These are phyloP conservation scores for Fraxinus nigra DNA, from an alignment of 305 asterid species.

Conservation along the genomic window DNA sequence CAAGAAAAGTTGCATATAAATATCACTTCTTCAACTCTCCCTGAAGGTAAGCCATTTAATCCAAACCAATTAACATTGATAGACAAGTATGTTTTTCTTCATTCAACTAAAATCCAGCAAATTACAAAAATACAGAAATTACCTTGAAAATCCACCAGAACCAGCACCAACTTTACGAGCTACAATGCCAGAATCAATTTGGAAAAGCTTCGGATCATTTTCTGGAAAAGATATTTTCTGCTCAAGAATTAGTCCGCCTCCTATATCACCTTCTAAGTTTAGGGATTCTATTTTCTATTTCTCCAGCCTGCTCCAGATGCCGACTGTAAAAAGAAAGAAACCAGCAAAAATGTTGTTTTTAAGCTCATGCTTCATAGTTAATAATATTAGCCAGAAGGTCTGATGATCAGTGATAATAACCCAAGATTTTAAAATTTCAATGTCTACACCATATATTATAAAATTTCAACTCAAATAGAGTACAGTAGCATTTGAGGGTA, in stretches of 20 bases:
- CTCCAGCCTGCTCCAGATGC: constrained; percentile 79
- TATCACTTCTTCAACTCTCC: no score
- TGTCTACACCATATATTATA: no score
- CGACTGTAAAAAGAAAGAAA: constrained; percentile 36
- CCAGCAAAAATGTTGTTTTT: neutral
- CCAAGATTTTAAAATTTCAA: no score
- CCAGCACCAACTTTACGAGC: constrained; percentile 91
- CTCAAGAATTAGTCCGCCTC: constrained; percentile 76
- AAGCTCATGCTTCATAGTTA: neutral
- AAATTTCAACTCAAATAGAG: neutral
- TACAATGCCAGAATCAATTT: constrained; percentile 69
- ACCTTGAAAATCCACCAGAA: constrained; percentile 98
- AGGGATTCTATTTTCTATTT: constrained; percentile 52
- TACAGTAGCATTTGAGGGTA: neutral
- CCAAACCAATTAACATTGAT: no score
- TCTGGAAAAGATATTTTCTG: constrained; percentile 58
- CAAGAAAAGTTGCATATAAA: no score
- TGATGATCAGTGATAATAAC: no score
- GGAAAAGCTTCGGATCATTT: constrained; percentile 49
- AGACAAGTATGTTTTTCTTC: neutral
- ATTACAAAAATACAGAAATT: neutral
- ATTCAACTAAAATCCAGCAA: neutral
- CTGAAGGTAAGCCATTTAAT: no score
- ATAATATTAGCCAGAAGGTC: neutral
- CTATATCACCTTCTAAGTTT: constrained; percentile 77